phyloP scores from a whole-genome alignment of 108 stramenopile genomes.

The Cyclotella kingstonii region DNA sequence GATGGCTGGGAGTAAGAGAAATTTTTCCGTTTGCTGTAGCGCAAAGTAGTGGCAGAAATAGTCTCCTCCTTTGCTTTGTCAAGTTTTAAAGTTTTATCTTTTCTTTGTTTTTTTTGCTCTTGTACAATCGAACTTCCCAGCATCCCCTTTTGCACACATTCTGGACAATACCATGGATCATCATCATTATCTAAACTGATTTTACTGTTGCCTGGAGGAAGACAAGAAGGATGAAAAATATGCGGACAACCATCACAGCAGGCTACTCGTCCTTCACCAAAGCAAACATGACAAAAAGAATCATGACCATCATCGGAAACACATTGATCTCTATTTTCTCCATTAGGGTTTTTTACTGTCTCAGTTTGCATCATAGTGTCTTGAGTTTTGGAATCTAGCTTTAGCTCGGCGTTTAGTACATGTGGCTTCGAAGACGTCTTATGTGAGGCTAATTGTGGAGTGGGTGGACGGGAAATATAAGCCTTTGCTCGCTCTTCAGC shows the following conservation, averaged over 20 bases:
- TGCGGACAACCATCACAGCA: constrained; percentile 85
- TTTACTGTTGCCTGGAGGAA: constrained; percentile 54
- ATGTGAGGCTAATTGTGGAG: background rate
- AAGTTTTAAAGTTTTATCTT: constrained; percentile 1
- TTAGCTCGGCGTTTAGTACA: background rate
- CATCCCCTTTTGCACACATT: constrained; percentile 41
- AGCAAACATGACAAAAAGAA: constrained; percentile 67
- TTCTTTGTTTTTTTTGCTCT: constrained; percentile 15
- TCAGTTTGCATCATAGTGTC: background rate
- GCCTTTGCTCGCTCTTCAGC: constrained; percentile 12
- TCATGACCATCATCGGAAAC: constrained; percentile 67
- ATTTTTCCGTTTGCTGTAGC: background rate
- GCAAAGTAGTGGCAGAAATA: background rate
- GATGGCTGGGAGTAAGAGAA: no score
- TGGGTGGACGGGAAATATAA: constrained; percentile 7
- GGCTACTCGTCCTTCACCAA: constrained; percentile 74
- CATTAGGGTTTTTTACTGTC: background rate
- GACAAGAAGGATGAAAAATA: constrained; percentile 70
- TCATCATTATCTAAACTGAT: constrained; percentile 62
- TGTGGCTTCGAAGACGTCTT: background rate
- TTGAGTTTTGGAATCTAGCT: constrained; percentile 2
- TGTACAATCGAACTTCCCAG: constrained; percentile 10
- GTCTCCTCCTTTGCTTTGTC: constrained; percentile 16
- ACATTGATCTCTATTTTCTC: constrained; percentile 10
- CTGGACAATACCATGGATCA: constrained; percentile 84